A percentile compares a stretch with the other conserved stretches of the same genome.
These are phyloP conservation scores for Hysterium pulicare DNA, from an alignment of 2,329 filamentous ascomycete genomes.

Conservation along the genomic window DNA sequence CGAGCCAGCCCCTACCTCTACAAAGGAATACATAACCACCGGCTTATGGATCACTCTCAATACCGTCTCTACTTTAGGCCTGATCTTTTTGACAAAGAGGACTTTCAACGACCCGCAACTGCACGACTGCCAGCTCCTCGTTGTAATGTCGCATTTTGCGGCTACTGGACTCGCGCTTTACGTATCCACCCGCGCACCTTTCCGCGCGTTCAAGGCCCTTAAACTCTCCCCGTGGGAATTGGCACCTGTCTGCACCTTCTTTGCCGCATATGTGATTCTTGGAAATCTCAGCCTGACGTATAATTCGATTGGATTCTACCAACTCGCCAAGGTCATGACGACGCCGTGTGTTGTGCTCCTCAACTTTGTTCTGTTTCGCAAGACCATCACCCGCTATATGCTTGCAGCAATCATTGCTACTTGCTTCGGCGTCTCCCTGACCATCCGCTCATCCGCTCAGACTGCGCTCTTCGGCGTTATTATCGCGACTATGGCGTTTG, in stretches of 20 bases:
- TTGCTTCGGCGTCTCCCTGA: constrained; percentile 44
- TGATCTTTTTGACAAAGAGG: constrained; percentile 48
- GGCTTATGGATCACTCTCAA: constrained; percentile 43
- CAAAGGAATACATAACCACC: constrained; percentile 38
- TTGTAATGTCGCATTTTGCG: constrained; percentile 49
- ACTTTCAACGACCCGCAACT: constrained; percentile 45
- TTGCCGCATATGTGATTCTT: constrained; percentile 46
- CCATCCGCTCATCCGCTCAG: constrained; percentile 40
- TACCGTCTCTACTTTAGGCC: constrained; percentile 41
- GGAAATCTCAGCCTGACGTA: constrained; percentile 46
- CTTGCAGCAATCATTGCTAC: constrained; percentile 41
- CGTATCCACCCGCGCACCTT: constrained; percentile 40
- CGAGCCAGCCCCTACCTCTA: constrained; percentile 23
- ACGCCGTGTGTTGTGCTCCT: constrained; percentile 46
- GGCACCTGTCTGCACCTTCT: constrained; percentile 46
- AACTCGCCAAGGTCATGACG: constrained; percentile 49
- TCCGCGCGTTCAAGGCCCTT: constrained; percentile 45
- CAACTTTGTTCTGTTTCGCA: constrained; percentile 44
- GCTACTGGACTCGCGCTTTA: constrained; percentile 45
- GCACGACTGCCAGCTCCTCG: constrained; percentile 44
- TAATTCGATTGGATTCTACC: constrained; percentile 48
- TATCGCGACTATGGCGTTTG: constrained; percentile 43
- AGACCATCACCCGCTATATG: constrained; percentile 41
- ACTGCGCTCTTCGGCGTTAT: constrained; percentile 42
- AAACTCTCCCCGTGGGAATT: constrained; percentile 44